Base-by-base conservation (phyloP, 2,329 filamentous ascomycete species). In the Leptographium galeiforme region DNA sequence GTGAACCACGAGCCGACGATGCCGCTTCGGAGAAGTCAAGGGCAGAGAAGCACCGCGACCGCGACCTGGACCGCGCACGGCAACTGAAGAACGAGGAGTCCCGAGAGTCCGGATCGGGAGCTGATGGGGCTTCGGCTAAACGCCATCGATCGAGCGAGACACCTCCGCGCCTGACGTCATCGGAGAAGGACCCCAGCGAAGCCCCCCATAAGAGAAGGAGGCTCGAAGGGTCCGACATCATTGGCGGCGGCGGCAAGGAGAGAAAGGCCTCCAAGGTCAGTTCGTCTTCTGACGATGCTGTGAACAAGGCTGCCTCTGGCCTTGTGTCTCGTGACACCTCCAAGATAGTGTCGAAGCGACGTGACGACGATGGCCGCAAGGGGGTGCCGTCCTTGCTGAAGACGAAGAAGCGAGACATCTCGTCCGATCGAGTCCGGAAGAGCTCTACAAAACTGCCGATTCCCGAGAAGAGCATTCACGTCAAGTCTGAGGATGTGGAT, bases 21-120 rank as follows among this genome's bases (percentile, higher is more conserved):
- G 52, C 62, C 7, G 54, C 62, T 7, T 50, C 63, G 10, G 77
- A 81, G 18, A 78, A 76, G 61, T 58, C 68, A 19, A 72, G 72
- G 53, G 70, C 72, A 1, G 78, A 82, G 56, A 80, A 75, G 55
- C 76, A 79, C 53, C 76, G 79, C 53, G 78, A 82, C 57, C 72
- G 78, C 51, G 77, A 81, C 52, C 76, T 79, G 54, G 79, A 82
- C 58, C 72, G 78, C 52, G 76, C 79, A 25, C 80, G 82, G 60
- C 75, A 78, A 18, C 63, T 82, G 13, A 83, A 80, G 62, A 71
- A 78, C 54, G 79, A 84, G 56, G 78, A 81, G 57, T 79, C 78
- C 4, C 74, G 73, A 51, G 80, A 84, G 0, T 56, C 70, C 73
- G 34, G 63, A 75, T 72, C 72, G 10, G 68, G 73, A 47, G 68